phyloP scores from a whole-genome alignment of 495 filamentous ascomycete species.

The Penicillium psychrofluorescens region DNA sequence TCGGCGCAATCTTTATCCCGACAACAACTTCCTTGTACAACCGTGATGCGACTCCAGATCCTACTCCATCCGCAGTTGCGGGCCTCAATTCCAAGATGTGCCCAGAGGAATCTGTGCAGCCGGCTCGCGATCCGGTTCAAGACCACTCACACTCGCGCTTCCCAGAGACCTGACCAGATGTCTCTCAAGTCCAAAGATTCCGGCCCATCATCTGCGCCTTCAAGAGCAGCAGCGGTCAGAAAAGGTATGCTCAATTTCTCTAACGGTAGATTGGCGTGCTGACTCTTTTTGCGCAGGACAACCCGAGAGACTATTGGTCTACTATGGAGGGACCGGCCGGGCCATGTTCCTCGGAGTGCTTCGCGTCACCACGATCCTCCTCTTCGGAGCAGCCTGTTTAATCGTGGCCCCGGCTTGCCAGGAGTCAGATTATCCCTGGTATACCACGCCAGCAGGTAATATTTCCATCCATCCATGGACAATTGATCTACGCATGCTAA shows the following conservation, averaged over 20 bases:
- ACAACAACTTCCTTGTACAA: no score
- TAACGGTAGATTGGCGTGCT: slow-evolving; percentile 4
- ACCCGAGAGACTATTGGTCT: slow-evolving; percentile 59
- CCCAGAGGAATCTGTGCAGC: slow-evolving; percentile 20
- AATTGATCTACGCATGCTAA: no score
- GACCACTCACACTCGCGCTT: slow-evolving; percentile 17
- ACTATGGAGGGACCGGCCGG: slow-evolving; percentile 60
- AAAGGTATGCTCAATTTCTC: slow-evolving; percentile 18
- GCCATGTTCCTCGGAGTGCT: slow-evolving; percentile 59
- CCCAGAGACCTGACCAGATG: slow-evolving; percentile 16
- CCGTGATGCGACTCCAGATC: slow-evolving; percentile 22
- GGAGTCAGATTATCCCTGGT: slow-evolving; percentile 38
- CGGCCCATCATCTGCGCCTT: slow-evolving; percentile 3
- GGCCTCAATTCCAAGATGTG: slow-evolving; percentile 14
- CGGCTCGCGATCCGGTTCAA: slow-evolving; percentile 25
- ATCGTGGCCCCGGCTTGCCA: slow-evolving; percentile 54
- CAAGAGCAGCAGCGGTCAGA: slow-evolving; percentile 5
- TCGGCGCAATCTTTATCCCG: not conserved
- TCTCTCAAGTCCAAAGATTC: slow-evolving; percentile 15
- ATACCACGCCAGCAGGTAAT: slow-evolving; percentile 39
- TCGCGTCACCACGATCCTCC: slow-evolving; percentile 64
- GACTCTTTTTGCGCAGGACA: slow-evolving; percentile 19
- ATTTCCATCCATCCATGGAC: no score
- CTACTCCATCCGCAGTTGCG: slow-evolving; percentile 31
- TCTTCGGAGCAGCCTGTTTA: slow-evolving; percentile 56